These are phyloP conservation scores for Setaria viridis DNA, from an alignment of 202 grass and related monocot genomes.

Conservation along the genomic window DNA sequence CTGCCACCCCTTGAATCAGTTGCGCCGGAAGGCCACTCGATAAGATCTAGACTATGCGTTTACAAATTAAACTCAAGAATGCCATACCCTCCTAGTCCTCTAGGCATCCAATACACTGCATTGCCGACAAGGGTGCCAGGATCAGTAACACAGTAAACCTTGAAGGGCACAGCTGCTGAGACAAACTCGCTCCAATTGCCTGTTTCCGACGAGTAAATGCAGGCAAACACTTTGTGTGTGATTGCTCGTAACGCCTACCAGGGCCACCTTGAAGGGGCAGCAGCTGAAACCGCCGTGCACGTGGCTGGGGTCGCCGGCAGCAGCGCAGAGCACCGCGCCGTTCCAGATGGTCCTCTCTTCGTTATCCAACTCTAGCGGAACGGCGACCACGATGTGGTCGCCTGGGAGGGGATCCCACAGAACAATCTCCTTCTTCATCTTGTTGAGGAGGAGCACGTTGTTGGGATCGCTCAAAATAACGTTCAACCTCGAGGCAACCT, in stretches of 20 bases:
- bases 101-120: neutral
- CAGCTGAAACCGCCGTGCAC: neutral
- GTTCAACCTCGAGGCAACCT: no score
- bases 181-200: neutral
- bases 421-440: neutral
- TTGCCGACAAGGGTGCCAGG: neutral
- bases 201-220: conserved; percentile 3
- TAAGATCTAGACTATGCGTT: neutral
- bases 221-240: neutral
- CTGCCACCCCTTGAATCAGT: accelerated
- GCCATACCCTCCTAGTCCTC: neutral
- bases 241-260: neutral
- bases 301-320: neutral
- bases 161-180: neutral
- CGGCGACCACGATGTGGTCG: neutral
- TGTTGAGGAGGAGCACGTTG: neutral
- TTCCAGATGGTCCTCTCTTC: neutral
- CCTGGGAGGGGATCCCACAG: conserved; percentile 25
- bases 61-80: conserved; percentile 6
- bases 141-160: neutral
- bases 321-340: neutral
- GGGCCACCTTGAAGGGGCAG: conserved; percentile 14
- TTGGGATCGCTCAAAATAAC: no score
- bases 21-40: neutral
- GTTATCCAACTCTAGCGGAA: neutral